Evolutionary conservation across 2,329 filamentous ascomycete species (phyloP).

Genomic region (Sordariomycetes sp.): DNA sequence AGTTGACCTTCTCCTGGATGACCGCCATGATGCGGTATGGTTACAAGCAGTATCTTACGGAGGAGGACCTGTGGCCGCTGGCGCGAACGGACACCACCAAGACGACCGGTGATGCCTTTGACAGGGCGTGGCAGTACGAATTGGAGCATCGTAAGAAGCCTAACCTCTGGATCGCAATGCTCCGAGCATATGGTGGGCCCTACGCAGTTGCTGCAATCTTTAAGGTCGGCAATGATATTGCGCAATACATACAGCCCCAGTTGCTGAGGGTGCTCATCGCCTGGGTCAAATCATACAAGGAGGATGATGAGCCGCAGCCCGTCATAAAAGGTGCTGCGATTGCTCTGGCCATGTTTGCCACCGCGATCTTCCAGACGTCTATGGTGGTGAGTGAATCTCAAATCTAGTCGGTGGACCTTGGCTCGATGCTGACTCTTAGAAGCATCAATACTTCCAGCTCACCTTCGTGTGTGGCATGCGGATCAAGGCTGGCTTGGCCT

Average conservation of each 20-base stretch:
- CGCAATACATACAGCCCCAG: conserved; percentile 87
- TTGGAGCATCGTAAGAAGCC: conserved; percentile 58
- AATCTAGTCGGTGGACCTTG: not conserved
- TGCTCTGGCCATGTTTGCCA: conserved; percentile 81
- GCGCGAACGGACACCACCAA: conserved; percentile 70
- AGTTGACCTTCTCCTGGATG: conserved; percentile 96
- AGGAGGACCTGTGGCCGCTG: conserved; percentile 92
- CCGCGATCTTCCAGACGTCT: conserved; percentile 76
- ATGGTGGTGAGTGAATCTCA: conserved; percentile 44
- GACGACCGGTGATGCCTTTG: conserved; percentile 58
- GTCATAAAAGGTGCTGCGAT: conserved; percentile 78
- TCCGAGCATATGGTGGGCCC: conserved; percentile 73
- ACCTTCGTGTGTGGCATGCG: conserved; percentile 95
- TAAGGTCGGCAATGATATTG: conserved; percentile 77
- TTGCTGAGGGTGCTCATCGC: conserved; percentile 72
- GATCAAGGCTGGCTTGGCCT: conserved; percentile 82
- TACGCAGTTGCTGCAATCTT: conserved; percentile 75
- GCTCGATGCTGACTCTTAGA: conserved; percentile 11
- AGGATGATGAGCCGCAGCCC: conserved; percentile 56
- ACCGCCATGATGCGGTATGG: conserved; percentile 94
- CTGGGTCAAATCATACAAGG: conserved; percentile 71
- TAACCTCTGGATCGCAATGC: conserved; percentile 70
- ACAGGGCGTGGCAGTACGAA: conserved; percentile 67
- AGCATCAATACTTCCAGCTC: conserved; percentile 93
- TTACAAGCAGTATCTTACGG: conserved; percentile 83